A percentile compares a stretch with the other conserved stretches of the same genome.
phyloP scores from a whole-genome alignment of 2,329 filamentous ascomycete species.

The Cryphonectria nitschkei region DNA sequence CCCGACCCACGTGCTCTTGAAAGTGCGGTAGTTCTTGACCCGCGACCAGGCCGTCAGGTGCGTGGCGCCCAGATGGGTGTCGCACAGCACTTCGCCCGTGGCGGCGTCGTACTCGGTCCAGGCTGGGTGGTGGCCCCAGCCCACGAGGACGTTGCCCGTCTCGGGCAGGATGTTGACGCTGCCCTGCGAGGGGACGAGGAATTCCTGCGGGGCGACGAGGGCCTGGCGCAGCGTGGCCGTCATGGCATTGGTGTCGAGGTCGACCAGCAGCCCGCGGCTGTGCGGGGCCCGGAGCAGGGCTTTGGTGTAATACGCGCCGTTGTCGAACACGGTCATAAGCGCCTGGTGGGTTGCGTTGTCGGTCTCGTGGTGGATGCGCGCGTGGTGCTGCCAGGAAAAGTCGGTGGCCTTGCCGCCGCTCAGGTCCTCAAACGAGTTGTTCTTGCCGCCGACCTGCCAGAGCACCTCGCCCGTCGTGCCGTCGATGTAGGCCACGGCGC shows the following conservation, averaged over 20 bases:
- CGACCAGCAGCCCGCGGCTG: slow-evolving; percentile 18
- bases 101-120: slow-evolving; percentile 11
- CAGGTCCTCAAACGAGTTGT: slow-evolving; percentile 42
- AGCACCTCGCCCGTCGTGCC: slow-evolving; percentile 38
- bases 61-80: slow-evolving; percentile 3
- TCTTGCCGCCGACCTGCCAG: slow-evolving; percentile 43
- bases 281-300: background rate
- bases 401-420: slow-evolving; percentile 40
- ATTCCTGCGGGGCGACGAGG: slow-evolving; percentile 4
- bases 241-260: slow-evolving; percentile 9
- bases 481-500: slow-evolving; percentile 37
- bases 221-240: slow-evolving; percentile 7
- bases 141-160: slow-evolving; percentile 12
- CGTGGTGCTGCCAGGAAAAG: slow-evolving; percentile 46
- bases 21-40: slow-evolving; percentile 17
- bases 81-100: slow-evolving; percentile 13
- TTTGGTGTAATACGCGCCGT: slow-evolving; percentile 32
- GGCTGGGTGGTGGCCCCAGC: slow-evolving; percentile 16
- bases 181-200: slow-evolving; percentile 13
- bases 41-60: background rate
- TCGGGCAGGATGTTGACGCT: slow-evolving; percentile 8
- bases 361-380: slow-evolving; percentile 40
- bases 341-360: slow-evolving; percentile 31
- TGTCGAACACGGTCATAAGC: slow-evolving; percentile 45
- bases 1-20: slow-evolving; percentile 13